Base-by-base conservation (phyloP, 2,329 filamentous ascomycete genomes). In the Xylariaceae sp. region DNA sequence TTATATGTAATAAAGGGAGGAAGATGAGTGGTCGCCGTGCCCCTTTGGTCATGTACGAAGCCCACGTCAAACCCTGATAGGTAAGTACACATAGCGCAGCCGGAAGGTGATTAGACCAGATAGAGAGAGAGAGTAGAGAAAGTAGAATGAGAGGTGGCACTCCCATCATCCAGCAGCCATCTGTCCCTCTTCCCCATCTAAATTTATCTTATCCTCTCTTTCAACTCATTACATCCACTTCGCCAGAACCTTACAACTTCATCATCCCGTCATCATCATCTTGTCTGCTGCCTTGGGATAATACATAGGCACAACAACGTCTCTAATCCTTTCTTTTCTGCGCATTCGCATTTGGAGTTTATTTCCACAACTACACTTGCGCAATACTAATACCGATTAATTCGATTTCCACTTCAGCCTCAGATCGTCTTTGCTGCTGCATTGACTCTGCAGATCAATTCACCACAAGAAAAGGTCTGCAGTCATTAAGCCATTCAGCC, bases 1-100 rank as follows among this genome's bases (percentile, higher is more conserved):
- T 60, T 55, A 56, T 55, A 53, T 44, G 49, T 50, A 53, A 59
- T 60, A 61, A 65, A 59, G 58, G 42, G 57, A 53, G 55, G 39
- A 48, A 55, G 27, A 41, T 59, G 56, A 60, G 46, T 63, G 59
- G 62, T 10, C 32, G 26, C 36, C 29, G 29, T 21, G 27, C 20
- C 15, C 29, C 51, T 48, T 36, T 39, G 30, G 30, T 48, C 37
- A 39, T 30, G 46, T 41, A 47, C 54, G 29, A 32, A 26, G 30
- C 45, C 18, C 37, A 42, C 37, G 7, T 32, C 33, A 29, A 29
- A 26, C 24, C 47, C 47, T 44, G 35, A 39, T 26, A 40, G 45
- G 18, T 27, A 50, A 23, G 27, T 27, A 23, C 26, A 39, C 16
- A 30, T 21, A 27, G 50, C 24, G 29, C 29, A 46, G 40, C 44